These are phyloP conservation scores for Marsdenia floribunda DNA, from an alignment of 257 asterid genomes.

Conservation along the genomic window DNA sequence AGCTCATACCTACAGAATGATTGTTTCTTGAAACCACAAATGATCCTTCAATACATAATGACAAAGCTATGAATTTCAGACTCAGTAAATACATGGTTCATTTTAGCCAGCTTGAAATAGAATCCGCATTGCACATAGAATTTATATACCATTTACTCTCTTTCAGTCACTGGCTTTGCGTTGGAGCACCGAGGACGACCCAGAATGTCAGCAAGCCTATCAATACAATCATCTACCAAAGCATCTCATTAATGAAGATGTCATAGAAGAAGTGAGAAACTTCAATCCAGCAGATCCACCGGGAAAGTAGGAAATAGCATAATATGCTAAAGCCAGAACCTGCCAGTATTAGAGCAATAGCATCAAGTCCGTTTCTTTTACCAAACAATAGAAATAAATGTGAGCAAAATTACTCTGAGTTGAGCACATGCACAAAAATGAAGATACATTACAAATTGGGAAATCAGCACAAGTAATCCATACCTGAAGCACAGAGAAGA, in stretches of 20 bases:
- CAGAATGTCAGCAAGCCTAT: neutral
- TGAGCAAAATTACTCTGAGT: neutral
- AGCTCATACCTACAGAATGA: neutral
- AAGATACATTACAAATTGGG: neutral
- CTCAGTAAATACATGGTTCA: neutral
- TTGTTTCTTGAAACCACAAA: neutral
- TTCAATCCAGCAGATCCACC: constrained; percentile 93
- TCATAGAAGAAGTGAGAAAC: constrained; percentile 72
- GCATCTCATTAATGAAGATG: constrained; percentile 59
- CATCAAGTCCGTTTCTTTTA: constrained; percentile 6
- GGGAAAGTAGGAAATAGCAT: constrained; percentile 86
- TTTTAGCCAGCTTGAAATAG: neutral
- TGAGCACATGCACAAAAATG: neutral
- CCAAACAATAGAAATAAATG: constrained; percentile 1
- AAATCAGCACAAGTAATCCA: constrained; percentile 2
- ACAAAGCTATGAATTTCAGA: neutral
- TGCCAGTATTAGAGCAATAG: constrained; percentile 23
- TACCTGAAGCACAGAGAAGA: constrained; percentile 89
- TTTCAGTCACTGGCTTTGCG: neutral
- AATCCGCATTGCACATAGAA: neutral
- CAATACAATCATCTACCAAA: constrained; percentile 60
- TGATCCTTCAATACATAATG: neutral
- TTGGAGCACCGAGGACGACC: neutral
- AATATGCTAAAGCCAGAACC: constrained; percentile 85
- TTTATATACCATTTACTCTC: neutral